Percentiles rank a stretch among this genome's conserved stretches.
These are phyloP conservation scores for Irpex lacteus DNA, from an alignment of 1,284 basidiomycete species.

Conservation along the genomic window DNA sequence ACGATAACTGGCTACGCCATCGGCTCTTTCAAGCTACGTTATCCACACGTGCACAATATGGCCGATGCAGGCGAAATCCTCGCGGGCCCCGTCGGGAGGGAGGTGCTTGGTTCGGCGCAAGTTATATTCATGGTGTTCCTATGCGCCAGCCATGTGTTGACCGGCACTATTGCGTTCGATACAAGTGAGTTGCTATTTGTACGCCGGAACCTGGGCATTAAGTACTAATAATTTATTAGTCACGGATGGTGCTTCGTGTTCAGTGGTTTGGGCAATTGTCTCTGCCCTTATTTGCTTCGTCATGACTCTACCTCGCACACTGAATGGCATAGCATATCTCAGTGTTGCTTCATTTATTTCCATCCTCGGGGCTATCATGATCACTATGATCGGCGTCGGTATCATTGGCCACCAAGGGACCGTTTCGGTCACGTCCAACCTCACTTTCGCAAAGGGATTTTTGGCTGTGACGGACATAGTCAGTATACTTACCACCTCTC, in stretches of 20 bases:
- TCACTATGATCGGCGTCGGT: conserved; percentile 54
- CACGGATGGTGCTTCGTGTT: conserved; percentile 30
- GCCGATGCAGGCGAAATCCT: conserved; percentile 51
- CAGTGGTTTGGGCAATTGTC: conserved; percentile 29
- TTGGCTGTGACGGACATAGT: conserved; percentile 54
- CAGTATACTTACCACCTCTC: conserved; percentile 18
- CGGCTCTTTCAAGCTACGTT: conserved; percentile 29
- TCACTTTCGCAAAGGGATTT: conserved; percentile 47
- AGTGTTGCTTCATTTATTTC: conserved; percentile 31
- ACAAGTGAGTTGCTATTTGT: conserved; percentile 21
- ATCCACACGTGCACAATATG: conserved; percentile 34
- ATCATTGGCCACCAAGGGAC: conserved; percentile 40
- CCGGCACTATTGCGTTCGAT: conserved; percentile 32
- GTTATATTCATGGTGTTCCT: conserved; percentile 47
- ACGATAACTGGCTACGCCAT: conserved; percentile 29
- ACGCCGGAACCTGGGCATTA: too few relatives aligned
- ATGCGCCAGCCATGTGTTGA: conserved; percentile 31
- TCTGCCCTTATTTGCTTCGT: conserved; percentile 28
- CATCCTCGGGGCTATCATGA: conserved; percentile 37
- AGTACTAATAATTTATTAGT: conserved; percentile 12
- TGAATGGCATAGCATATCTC: conserved; percentile 29
- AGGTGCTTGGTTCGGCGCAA: conserved; percentile 46
- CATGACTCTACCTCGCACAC: conserved; percentile 29
- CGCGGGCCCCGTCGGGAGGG: conserved; percentile 46
- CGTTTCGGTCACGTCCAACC: conserved; percentile 36